These are phyloP conservation scores for Salvia splendens DNA, from an alignment of 257 asterid species.

Conservation along the genomic window DNA sequence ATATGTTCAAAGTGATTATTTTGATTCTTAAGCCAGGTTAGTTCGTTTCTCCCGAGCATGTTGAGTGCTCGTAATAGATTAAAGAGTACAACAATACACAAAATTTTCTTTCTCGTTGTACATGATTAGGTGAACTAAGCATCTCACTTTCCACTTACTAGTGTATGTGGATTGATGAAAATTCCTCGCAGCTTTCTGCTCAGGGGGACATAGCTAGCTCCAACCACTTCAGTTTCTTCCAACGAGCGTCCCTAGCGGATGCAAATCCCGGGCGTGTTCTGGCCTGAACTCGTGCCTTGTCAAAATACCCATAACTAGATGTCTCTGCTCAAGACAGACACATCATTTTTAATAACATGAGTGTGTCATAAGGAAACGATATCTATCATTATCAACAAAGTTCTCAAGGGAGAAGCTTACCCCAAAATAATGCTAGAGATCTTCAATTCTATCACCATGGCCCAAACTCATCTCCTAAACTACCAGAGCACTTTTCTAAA, in stretches of 20 bases:
- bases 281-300: slow-evolving; percentile 95
- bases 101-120: too few species aligned
- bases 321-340: slow-evolving; percentile 69
- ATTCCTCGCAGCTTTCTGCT: too few species aligned
- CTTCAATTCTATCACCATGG: slow-evolving; percentile 55
- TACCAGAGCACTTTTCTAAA: too few species aligned
- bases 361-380: too few species aligned
- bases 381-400: not conserved
- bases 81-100: not conserved
- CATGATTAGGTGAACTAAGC: not conserved
- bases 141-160: slow-evolving; percentile 3
- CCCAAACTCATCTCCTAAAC: too few species aligned
- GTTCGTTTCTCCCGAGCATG: not conserved
- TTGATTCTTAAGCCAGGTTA: not conserved
- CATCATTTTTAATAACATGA: too few species aligned
- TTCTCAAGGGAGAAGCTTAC: slow-evolving; percentile 41
- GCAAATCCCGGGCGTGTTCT: too few species aligned
- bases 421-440: slow-evolving; percentile 58
- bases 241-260: slow-evolving; percentile 21
- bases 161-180: too few species aligned
- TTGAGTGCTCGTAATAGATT: too few species aligned
- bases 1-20: not conserved
- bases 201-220: too few species aligned
- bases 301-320: slow-evolving; percentile 85
- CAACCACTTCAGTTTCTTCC: not conserved